Percentiles rank a stretch among this genome's conserved stretches.
These are phyloP conservation scores for Apiospora marii DNA, from an alignment of 2,329 filamentous ascomycete genomes.

Conservation along the genomic window DNA sequence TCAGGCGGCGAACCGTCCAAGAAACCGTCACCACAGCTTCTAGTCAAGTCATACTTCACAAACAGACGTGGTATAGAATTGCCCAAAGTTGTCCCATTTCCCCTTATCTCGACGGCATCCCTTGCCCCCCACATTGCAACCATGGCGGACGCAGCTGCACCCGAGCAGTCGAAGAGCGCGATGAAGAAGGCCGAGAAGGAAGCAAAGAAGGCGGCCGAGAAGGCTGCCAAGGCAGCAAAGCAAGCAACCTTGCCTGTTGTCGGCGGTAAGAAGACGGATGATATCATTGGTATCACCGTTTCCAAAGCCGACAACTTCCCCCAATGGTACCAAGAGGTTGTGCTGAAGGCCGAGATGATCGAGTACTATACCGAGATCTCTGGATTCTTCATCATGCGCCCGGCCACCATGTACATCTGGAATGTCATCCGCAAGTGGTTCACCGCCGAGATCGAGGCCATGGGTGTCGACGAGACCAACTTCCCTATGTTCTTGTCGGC, in stretches of 20 bases:
- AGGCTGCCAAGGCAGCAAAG: conserved; percentile 69
- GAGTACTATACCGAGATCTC: conserved; percentile 90
- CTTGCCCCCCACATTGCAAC: neutral
- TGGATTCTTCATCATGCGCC: conserved; percentile 94
- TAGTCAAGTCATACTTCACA: neutral
- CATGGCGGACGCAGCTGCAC: conserved; percentile 23
- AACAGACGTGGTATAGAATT: neutral
- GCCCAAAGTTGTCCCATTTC: neutral
- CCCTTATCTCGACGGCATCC: neutral
- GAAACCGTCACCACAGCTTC: neutral
- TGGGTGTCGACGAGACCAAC: conserved; percentile 94
- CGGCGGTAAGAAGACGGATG: conserved; percentile 54
- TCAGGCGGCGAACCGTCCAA: conserved; percentile 3
- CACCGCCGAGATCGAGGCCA: conserved; percentile 78
- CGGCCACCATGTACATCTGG: conserved; percentile 73
- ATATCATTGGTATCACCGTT: conserved; percentile 88
- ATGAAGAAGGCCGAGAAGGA: conserved; percentile 73
- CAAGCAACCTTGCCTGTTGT: conserved; percentile 60
- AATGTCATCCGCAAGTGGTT: conserved; percentile 72
- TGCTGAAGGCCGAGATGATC: conserved; percentile 96
- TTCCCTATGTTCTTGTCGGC: conserved; percentile 96
- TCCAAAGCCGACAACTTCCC: conserved; percentile 87
- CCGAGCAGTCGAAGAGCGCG: conserved; percentile 66
- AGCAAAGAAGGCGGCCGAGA: conserved; percentile 66
- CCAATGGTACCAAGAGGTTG: conserved; percentile 97